Evolutionary conservation across 805 yeast species (phyloP).

Genomic region (Kodamaea lidongshanica): DNA sequence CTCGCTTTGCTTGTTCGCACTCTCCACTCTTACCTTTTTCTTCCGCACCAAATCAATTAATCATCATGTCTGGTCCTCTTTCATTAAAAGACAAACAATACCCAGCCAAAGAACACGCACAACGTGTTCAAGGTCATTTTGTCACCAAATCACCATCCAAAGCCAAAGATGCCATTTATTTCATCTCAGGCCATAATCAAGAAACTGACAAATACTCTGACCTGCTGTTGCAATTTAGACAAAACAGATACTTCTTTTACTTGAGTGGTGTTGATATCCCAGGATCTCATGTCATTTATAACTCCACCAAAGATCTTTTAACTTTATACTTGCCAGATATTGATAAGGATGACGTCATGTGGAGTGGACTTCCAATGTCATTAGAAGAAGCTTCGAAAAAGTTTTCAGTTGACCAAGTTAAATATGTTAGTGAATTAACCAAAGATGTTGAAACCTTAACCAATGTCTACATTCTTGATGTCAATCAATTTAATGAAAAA

Average conservation of each 20-base stretch:
- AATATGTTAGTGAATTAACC: slow-evolving; percentile 50
- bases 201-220: slow-evolving; percentile 72
- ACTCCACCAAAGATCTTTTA: slow-evolving; percentile 47
- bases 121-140: slow-evolving; percentile 41
- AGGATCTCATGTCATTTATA: slow-evolving; percentile 64
- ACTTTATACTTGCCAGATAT: slow-evolving; percentile 76
- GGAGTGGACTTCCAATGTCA: slow-evolving; percentile 86
- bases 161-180: slow-evolving; percentile 30
- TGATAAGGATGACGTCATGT: slow-evolving; percentile 86
- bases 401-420: slow-evolving; percentile 80
- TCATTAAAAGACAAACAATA: slow-evolving; percentile 44
- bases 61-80: slow-evolving; percentile 9
- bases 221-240: slow-evolving; percentile 72
- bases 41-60: no score
- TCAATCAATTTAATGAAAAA: slow-evolving; percentile 39
- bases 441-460: slow-evolving; percentile 25
- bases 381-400: slow-evolving; percentile 55
- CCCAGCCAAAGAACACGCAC: slow-evolving; percentile 79
- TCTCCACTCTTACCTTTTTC: no score
- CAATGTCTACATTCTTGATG: slow-evolving; percentile 48
- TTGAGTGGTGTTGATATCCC: slow-evolving; percentile 78
- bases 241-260: slow-evolving; percentile 85
- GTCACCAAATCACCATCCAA: slow-evolving; percentile 17
- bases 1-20: no score
- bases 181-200: slow-evolving; percentile 54